Percentiles rank a stretch among this genome's conserved stretches.
Evolutionary conservation across 495 filamentous ascomycete genomes (phyloP).

Genomic region (Annulohypoxylon bovei): DNA sequence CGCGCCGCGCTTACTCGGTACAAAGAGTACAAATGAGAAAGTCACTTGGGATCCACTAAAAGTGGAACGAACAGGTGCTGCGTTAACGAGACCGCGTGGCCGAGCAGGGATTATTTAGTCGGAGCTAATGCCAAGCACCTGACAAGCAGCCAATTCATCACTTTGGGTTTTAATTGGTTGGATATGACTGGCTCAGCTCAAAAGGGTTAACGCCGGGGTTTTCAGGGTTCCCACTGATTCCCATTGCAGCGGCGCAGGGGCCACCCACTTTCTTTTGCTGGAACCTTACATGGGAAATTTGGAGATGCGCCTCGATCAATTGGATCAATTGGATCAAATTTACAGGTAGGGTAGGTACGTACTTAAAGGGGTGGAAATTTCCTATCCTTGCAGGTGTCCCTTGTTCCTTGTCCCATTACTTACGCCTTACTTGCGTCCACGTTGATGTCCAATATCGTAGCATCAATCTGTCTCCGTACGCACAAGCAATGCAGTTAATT

Average conservation of each 20-base stretch:
- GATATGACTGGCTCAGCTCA: constrained; percentile 33
- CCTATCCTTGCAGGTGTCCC: constrained; percentile 6
- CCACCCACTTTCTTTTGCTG: neutral
- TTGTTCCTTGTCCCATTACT: neutral
- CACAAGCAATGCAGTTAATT: neutral
- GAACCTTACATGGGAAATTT: constrained; percentile 16
- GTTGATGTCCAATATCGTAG: constrained; percentile 13
- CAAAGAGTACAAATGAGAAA: too few species aligned
- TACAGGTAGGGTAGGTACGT: neutral
- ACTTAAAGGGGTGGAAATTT: constrained; percentile 27
- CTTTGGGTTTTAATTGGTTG: constrained; percentile 29
- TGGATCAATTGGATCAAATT: constrained; percentile 25
- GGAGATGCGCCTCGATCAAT: constrained; percentile 14
- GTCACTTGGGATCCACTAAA: too few species aligned
- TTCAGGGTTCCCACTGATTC: constrained; percentile 15
- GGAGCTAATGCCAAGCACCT: constrained; percentile 11
- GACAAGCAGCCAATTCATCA: constrained; percentile 24
- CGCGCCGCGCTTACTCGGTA: too few species aligned
- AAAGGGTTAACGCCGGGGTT: constrained; percentile 28
- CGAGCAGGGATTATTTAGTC: constrained; percentile 22
- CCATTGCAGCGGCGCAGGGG: constrained; percentile 30
- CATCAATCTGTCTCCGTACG: neutral
- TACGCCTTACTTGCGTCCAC: neutral
- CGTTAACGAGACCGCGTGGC: too few species aligned
- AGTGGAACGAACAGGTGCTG: too few species aligned